Evolutionary conservation across 1,284 basidiomycete genomes (phyloP).

Genomic region (Pterulicium gracile): DNA sequence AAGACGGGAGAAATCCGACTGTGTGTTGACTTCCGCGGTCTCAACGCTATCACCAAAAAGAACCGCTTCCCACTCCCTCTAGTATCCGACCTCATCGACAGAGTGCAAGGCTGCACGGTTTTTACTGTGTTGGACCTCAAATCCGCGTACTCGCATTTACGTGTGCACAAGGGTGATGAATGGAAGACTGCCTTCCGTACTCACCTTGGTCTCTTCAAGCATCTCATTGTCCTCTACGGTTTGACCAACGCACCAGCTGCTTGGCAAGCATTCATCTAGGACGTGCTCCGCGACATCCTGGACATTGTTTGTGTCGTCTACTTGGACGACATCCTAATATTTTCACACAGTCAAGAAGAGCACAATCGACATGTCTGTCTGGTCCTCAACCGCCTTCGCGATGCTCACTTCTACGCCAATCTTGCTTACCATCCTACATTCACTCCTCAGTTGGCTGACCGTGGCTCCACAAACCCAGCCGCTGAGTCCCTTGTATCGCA

Average conservation of each 20-base stretch:
- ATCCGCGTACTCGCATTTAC: conserved; percentile 15
- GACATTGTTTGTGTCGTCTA: conserved; percentile 15
- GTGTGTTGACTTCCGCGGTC: conserved; percentile 22
- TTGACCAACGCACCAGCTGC: conserved; percentile 23
- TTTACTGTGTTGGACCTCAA: conserved; percentile 18
- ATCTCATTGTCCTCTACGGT: conserved; percentile 22
- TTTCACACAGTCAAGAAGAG: too few species aligned
- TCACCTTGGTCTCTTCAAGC: conserved; percentile 19
- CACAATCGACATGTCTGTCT: neutral
- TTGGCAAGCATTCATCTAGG: conserved; percentile 21
- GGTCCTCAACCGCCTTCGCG: conserved; percentile 2
- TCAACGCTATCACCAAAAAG: conserved; percentile 14
- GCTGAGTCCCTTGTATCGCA: too few species aligned
- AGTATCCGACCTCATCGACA: conserved; percentile 16
- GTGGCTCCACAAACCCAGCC: too few species aligned
- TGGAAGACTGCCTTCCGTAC: conserved; percentile 22
- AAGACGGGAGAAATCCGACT: conserved; percentile 22
- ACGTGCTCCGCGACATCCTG: conserved; percentile 12
- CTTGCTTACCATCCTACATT: too few species aligned
- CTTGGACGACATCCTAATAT: too few species aligned
- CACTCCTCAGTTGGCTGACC: too few species aligned
- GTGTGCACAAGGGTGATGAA: too few species aligned
- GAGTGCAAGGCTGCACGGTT: conserved; percentile 11
- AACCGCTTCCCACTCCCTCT: conserved; percentile 13
- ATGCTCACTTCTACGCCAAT: too few species aligned